These are phyloP conservation scores for Coemansia sp. DNA, from an alignment of 192 early-diverging fungal species.

Conservation along the genomic window DNA sequence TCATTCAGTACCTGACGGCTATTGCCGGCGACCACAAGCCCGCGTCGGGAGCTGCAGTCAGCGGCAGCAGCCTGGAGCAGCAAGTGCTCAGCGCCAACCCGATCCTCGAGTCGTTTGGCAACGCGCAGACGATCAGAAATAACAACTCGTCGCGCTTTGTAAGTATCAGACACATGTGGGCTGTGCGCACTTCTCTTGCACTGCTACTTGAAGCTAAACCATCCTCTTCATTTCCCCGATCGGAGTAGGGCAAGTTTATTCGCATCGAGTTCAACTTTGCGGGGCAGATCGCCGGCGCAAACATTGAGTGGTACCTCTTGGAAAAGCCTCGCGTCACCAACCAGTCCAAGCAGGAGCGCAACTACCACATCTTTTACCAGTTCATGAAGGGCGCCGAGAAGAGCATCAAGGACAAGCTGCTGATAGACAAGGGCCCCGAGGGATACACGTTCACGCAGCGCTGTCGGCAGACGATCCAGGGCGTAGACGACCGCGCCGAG, in stretches of 20 bases:
- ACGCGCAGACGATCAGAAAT: slow-evolving; percentile 97
- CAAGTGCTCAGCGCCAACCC: slow-evolving; percentile 97
- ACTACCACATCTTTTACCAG: slow-evolving; percentile 99
- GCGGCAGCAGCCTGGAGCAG: slow-evolving; percentile 71
- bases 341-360: slow-evolving; percentile 88
- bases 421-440: slow-evolving; percentile 71
- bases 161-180: slow-evolving; percentile 34
- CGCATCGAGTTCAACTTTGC: slow-evolving; percentile 90
- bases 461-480: slow-evolving; percentile 86
- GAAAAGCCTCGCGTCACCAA: slow-evolving; percentile 96
- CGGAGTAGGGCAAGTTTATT: slow-evolving; percentile 93
- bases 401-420: slow-evolving; percentile 70
- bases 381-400: slow-evolving; percentile 81
- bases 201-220: neutral
- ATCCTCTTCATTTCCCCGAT: neutral
- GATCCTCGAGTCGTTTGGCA: slow-evolving; percentile 96
- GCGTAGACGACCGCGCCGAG: slow-evolving; percentile 86
- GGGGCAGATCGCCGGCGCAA: slow-evolving; percentile 89
- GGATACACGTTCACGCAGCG: slow-evolving; percentile 83
- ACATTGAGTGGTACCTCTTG: slow-evolving; percentile 95
- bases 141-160: slow-evolving; percentile 97
- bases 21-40: slow-evolving; percentile 68
- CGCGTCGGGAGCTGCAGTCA: slow-evolving; percentile 13
- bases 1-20: slow-evolving; percentile 95
- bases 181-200: too few species aligned